These are phyloP conservation scores for Neurospora pannonica DNA, from an alignment of 495 filamentous ascomycete genomes.

Conservation along the genomic window DNA sequence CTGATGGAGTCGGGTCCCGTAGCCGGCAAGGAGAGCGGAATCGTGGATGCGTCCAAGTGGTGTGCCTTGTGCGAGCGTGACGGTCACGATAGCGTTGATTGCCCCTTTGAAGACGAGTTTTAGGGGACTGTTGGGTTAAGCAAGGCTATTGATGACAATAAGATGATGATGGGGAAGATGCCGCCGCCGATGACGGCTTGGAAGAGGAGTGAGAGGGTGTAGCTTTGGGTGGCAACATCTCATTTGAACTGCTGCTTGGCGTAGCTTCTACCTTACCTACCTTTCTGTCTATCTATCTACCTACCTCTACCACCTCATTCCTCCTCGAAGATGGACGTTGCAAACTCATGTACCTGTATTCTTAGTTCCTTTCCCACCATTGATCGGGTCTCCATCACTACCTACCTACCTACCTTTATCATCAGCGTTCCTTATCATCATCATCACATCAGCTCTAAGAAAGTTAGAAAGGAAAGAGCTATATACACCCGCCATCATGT, in stretches of 20 bases:
- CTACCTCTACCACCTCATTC: background rate
- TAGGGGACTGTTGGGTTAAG: slow-evolving; percentile 10
- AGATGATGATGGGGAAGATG: background rate
- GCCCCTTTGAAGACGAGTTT: slow-evolving; percentile 82
- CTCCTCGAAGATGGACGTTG: background rate
- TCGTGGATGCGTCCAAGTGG: slow-evolving; percentile 82
- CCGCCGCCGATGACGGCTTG: background rate
- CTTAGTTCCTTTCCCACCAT: background rate
- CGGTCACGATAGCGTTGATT: slow-evolving; percentile 91
- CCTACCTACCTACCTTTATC: background rate
- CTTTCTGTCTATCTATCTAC: background rate
- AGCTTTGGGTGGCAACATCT: background rate
- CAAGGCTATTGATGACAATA: background rate
- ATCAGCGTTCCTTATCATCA: background rate
- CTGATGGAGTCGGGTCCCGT: slow-evolving; percentile 61
- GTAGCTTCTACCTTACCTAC: background rate
- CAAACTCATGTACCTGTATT: background rate
- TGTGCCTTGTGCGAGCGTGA: slow-evolving; percentile 95
- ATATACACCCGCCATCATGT: background rate
- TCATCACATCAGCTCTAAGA: background rate
- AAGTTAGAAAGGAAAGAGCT: background rate
- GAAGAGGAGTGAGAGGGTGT: background rate
- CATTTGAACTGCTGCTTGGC: background rate
- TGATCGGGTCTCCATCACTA: background rate
- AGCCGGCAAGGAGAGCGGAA: slow-evolving; percentile 69